Conservation (phyloP, 495 filamentous ascomycete genomes). For the Podospora tetraspora region DNA sequence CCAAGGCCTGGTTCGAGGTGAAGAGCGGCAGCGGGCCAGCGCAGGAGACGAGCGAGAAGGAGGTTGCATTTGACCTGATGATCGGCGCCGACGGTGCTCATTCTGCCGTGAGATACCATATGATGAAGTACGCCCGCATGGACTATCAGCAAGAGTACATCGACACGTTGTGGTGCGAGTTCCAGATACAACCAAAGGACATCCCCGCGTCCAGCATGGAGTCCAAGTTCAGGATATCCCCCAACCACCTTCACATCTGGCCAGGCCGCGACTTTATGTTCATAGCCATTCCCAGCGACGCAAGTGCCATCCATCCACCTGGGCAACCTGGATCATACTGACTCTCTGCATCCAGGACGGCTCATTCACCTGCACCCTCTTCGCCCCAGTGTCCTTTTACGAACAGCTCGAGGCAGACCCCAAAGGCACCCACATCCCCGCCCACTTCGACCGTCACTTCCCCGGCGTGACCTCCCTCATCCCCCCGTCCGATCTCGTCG, state of each 20-base stretch:
- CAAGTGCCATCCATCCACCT: conserved; percentile 23
- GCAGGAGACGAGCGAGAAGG: conserved; percentile 47
- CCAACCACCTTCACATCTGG: conserved; percentile 97
- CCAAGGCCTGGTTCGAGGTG: conserved; percentile 82
- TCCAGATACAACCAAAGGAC: conserved; percentile 58
- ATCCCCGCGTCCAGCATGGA: conserved; percentile 33
- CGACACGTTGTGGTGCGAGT: conserved; percentile 96
- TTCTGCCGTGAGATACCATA: conserved; percentile 78
- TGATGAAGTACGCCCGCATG: conserved; percentile 90
- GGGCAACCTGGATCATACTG: background rate
- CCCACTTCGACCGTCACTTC: conserved; percentile 72
- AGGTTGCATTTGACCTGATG: conserved; percentile 81
- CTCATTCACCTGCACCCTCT: conserved; percentile 93
- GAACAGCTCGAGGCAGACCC: conserved; percentile 53
- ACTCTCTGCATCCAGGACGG: conserved; percentile 53
- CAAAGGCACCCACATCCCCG: conserved; percentile 42
- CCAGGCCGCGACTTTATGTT: conserved; percentile 92
- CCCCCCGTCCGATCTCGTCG: conserved; percentile 55
- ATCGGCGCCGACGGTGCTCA: conserved; percentile 97
- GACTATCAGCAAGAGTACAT: conserved; percentile 94
- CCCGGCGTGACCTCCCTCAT: conserved; percentile 88
- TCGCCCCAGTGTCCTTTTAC: conserved; percentile 63
- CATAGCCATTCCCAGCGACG: conserved; percentile 82
- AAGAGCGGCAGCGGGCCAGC: conserved; percentile 27
- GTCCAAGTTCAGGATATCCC: conserved; percentile 69